Base-by-base conservation (phyloP, 2,329 filamentous ascomycete species). In the Trichoderma aggressivum region DNA sequence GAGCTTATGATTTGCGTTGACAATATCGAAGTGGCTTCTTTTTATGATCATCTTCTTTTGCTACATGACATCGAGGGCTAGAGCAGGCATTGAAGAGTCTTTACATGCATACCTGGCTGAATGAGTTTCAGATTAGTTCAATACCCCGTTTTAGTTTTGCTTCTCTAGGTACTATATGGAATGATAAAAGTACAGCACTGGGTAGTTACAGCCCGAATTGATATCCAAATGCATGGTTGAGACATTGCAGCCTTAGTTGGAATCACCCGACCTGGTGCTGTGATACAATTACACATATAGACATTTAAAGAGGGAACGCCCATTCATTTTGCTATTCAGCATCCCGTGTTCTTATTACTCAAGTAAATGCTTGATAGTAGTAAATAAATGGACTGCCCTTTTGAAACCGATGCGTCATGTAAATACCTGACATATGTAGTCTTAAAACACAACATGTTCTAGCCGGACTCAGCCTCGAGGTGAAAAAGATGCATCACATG, bases 1-100 rank as follows among this genome's bases (percentile, higher is more conserved):
- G 56, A 63, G 63, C 60, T 70, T 62, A 72, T 60, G 68, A 70
- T 4, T 58, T 53, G 60, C 34, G 34, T 64, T 47, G 68, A 53
- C n/a, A 32, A 7, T 32, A 24, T 36, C 47, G 12, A 8, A 7
- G 7, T 39, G 16, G 26, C 16, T 55, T 16, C 56, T 7, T 34
- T 59, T 21, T 58, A 39, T 24, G 12, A 43, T 7, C 30, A 36
- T 8, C 50, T 64, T 47, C 10, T 21, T 34, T 53, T 63, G 26
- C 59, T 47, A 47, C 16, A 24, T 30, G 6, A 18, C 39, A 43
- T 24, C 6, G 18, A 34, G 24, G 50, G 59, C 68, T 39, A 26
- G 59, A 28, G 30, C 21, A 36, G 12, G 58, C 39, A 34, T 58
- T 70, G 26, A 26, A 11, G 34, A 36, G 26, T 18, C 7, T 26